These are phyloP conservation scores for Fusarium nodosum DNA, from an alignment of 2,329 filamentous ascomycete species.

Conservation along the genomic window DNA sequence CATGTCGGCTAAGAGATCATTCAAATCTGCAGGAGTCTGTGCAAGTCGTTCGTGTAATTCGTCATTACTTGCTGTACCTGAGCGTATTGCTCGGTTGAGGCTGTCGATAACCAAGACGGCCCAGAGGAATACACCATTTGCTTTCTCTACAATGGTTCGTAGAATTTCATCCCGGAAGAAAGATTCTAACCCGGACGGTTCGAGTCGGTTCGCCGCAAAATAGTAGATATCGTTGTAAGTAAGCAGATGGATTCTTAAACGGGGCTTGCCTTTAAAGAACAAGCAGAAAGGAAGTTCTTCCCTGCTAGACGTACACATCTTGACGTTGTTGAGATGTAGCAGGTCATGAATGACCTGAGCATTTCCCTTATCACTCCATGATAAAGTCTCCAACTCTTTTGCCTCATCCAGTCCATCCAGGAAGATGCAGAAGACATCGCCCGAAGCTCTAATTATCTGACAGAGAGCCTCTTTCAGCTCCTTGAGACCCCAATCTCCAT, in stretches of 20 bases:
- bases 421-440: background rate
- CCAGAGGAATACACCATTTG: background rate
- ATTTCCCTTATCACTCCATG: background rate
- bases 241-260: background rate
- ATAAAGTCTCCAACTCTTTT: background rate
- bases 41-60: background rate
- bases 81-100: background rate
- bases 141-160: background rate
- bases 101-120: background rate
- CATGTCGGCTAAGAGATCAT: background rate
- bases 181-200: accelerated
- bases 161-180: accelerated
- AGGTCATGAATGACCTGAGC: background rate
- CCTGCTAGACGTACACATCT: constrained; percentile 3
- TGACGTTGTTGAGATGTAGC: background rate
- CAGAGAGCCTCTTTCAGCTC: background rate
- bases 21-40: background rate
- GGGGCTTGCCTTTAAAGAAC: accelerated
- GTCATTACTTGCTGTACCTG: accelerated
- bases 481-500: background rate
- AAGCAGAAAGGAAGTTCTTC: background rate
- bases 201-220: background rate
- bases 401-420: background rate
- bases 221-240: background rate
- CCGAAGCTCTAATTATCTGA: accelerated